Evolutionary conservation across 768 basidiomycete species (phyloP).

Genomic region (Naganishia randhawae): DNA sequence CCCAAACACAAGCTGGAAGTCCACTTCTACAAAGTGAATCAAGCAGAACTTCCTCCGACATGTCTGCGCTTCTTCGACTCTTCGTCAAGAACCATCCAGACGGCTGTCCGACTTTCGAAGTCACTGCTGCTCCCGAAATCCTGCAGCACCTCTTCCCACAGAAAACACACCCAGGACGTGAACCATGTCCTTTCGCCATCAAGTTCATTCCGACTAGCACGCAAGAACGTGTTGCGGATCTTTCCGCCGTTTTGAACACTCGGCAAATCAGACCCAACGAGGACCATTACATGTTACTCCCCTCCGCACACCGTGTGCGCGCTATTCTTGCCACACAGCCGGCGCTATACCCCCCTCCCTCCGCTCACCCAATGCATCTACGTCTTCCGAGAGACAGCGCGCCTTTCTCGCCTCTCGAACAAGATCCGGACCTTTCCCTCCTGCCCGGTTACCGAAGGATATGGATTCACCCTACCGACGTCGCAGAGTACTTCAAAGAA

Average conservation of each 20-base stretch:
- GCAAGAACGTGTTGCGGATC: constrained; percentile 11
- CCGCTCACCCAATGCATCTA: constrained; percentile 2
- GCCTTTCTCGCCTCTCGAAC: neutral
- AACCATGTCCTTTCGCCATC: constrained; percentile 9
- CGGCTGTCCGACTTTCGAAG: constrained; percentile 7
- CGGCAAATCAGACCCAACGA: constrained; percentile 16
- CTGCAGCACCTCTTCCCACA: constrained; percentile 11
- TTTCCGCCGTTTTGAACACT: constrained; percentile 2
- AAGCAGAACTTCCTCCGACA: neutral
- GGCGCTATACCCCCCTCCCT: neutral
- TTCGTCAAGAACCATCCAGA: constrained; percentile 4
- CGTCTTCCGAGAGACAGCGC: neutral
- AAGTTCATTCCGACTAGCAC: neutral
- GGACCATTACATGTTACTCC: constrained; percentile 1
- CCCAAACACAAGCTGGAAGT: neutral
- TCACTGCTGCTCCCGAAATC: constrained; percentile 11
- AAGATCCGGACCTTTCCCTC: constrained; percentile 3
- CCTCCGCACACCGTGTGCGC: neutral
- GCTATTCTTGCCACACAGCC: neutral
- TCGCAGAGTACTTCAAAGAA: neutral
- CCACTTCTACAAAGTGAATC: neutral
- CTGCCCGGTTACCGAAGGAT: constrained; percentile 12
- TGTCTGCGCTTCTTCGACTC: constrained; percentile 2
- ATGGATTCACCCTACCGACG: constrained; percentile 14
- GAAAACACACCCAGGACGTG: neutral